Percentiles rank a stretch among this genome's conserved stretches.
Evolutionary conservation across 306 rosid species (phyloP).

Genomic region (Prunus kanzakura): DNA sequence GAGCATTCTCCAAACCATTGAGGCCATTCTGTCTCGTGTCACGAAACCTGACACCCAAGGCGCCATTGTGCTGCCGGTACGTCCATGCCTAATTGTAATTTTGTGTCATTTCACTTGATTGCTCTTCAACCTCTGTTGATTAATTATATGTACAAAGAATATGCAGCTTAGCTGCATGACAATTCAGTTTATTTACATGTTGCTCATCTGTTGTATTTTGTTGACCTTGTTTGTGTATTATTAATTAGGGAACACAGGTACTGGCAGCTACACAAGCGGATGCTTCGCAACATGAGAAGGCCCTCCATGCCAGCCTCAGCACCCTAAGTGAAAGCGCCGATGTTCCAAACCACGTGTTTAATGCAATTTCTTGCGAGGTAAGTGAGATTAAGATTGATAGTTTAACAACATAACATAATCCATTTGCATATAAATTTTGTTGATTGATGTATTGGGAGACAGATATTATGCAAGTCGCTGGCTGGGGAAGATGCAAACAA

Average conservation of each 20-base stretch:
- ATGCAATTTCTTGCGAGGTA: conserved; percentile 52
- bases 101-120: neutral
- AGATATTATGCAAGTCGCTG: conserved; percentile 48
- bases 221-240: neutral
- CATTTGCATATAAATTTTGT: neutral
- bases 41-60: conserved; percentile 27
- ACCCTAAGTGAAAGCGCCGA: conserved; percentile 30
- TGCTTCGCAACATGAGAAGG: conserved; percentile 23
- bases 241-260: neutral
- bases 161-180: neutral
- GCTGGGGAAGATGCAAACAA: conserved; percentile 49
- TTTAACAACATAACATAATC: neutral
- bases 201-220: neutral
- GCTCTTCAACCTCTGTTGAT: neutral
- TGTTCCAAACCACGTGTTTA: conserved; percentile 34
- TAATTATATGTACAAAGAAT: neutral
- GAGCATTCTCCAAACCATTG: conserved; percentile 46
- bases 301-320: conserved; percentile 24
- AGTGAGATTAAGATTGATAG: neutral
- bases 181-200: neutral
- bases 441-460: neutral
- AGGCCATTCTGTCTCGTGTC: conserved; percentile 41
- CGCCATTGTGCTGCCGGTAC: conserved; percentile 4
- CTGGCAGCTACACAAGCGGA: conserved; percentile 13
- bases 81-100: neutral